Base-by-base conservation (phyloP, 495 filamentous ascomycete genomes). In the Astrothelium macrocarpum region DNA sequence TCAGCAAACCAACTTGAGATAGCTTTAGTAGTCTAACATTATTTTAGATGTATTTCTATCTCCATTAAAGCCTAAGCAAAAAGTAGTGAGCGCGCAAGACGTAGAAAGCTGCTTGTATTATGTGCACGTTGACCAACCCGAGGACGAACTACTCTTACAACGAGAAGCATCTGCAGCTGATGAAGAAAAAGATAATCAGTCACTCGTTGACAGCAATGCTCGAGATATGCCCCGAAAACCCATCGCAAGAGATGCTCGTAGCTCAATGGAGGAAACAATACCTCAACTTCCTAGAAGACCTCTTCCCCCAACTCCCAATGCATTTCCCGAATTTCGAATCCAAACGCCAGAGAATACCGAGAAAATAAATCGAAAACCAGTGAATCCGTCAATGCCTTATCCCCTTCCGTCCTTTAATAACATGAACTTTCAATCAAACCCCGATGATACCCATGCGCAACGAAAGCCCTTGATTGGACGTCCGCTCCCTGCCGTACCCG, bases 81-180 rank as follows among this genome's bases (percentile, higher is more conserved):
- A 93, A 72, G 90, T 90, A 43, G 89, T 97, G 29, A 95, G 89
- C 0, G 88, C 84, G 9, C 86, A 90, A 70, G 93, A 96, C 72
- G 87, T 97, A 36, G 84, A 87, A 58, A 89, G 86, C 66, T 94
- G 87, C 12, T 80, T 98, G 2, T 98, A 97, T 75, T 97, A 93
- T 70, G 74, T 96, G 39, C 94, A 98, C 72, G 79, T 95, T 39
- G 81, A 93, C 61, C 45, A 49, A 49, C 45, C 45, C 18, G 45
- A 49, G 23, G 45, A 49, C 45, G 45, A 49, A 49, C 5, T 49
- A 20, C n/a, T 49, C 5, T 49, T 49, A 20, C 10, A 20, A 20
- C 12, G 23, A 20, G 45, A 49, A n/a, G 14, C 16, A 20, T 5
- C 23, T 18, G 45, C n/a, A 49, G 45, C 18, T 20, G 36, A 39